Base-by-base conservation (phyloP, 179 eudicot genomes). In the Spergularia azorica region DNA sequence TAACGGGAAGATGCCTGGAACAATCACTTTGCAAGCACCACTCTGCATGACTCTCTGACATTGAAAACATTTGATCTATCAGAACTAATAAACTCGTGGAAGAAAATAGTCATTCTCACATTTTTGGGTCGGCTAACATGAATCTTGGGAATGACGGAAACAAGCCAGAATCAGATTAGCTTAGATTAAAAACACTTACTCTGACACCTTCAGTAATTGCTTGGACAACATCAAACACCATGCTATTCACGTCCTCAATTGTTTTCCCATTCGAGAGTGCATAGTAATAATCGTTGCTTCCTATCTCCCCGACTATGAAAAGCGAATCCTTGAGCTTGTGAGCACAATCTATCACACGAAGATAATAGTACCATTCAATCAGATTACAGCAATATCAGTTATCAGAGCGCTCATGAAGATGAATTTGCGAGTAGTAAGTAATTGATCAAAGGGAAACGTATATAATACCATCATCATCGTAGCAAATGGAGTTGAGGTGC, bases 401-500 rank as follows among this genome's bases (percentile, higher is more conserved):
- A 26, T 2, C 32, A 26, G 32, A 26, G 63, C n/a, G 26, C 20
- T 4, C 3, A 54, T 5, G 21, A 14, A 52, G 50, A 20, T 54
- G 6, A 52, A 3, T 2, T 10, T 73, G 1, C 0, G 9, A 2
- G 3, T 3, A 39, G 5, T 5, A 70, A 56, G 7, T 50, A 13
- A 56, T 26, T 18, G 13, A 69, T n/a, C 12, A 55, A 46, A 38
- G 17, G 52, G 32, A 3, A 67, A 18, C 11, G 32, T 52, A 18
- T 15, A 48, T 50, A 26, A 15, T 77, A 81, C 84, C 84, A 62
- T 62, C 26, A 32, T 69, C 63, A 69, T 77, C 64, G 38, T 73
- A 77, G 78, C 84, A 81, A 15, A 82, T 82, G 72, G 81, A 61
- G 72, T 77, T 80, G 46, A 87, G 78, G 51, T 84, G 80, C 11